Conservation (phyloP, 2,329 filamentous ascomycete genomes). For the Decorospora gaudefroyi region DNA sequence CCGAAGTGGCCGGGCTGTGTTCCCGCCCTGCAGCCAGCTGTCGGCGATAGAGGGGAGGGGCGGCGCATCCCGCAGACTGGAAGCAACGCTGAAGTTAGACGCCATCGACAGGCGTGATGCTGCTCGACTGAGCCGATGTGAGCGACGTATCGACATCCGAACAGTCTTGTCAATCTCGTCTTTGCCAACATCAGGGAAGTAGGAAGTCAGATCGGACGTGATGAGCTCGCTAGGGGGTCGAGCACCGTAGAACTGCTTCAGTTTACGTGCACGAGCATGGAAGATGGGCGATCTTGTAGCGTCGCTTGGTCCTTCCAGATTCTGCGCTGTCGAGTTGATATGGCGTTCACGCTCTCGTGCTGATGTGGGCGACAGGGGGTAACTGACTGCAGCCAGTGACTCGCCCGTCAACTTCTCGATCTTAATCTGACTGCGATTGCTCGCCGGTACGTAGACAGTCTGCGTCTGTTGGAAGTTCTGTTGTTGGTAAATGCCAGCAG, state of each 20-base stretch:
- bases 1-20: constrained; percentile 55
- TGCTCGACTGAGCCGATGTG: constrained; percentile 86
- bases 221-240: constrained; percentile 96
- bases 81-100: constrained; percentile 90
- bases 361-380: constrained; percentile 82
- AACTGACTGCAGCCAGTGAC: constrained; percentile 80
- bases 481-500: constrained; percentile 85
- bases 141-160: constrained; percentile 86
- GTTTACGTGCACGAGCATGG: constrained; percentile 55
- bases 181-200: constrained; percentile 92
- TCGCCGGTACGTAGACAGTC: constrained; percentile 60
- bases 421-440: constrained; percentile 81
- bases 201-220: constrained; percentile 91
- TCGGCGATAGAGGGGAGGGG: constrained; percentile 96
- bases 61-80: constrained; percentile 88
- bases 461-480: constrained; percentile 75
- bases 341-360: constrained; percentile 68
- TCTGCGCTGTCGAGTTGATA: constrained; percentile 57
- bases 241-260: constrained; percentile 86
- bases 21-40: constrained; percentile 73
- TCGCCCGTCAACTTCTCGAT: constrained; percentile 88
- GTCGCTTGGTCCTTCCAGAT: constrained; percentile 51
- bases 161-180: constrained; percentile 97
- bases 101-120: constrained; percentile 92
- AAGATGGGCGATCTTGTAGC: constrained; percentile 41